phyloP scores from a whole-genome alignment of 2,329 filamentous ascomycete genomes.

The Diaporthe ilicicola region DNA sequence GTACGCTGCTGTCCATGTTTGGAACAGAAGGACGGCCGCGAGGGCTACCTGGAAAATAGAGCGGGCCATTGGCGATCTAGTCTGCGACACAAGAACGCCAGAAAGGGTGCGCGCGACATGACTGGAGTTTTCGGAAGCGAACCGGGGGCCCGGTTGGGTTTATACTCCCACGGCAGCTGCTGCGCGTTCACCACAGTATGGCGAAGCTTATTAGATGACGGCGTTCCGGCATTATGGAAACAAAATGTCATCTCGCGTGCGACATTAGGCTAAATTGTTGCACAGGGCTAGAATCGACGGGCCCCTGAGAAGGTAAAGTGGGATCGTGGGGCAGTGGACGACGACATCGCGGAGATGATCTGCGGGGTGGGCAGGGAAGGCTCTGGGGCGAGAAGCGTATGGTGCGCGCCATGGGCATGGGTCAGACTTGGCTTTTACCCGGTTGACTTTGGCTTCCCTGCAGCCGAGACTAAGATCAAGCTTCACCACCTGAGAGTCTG shows the following conservation, averaged over 20 bases:
- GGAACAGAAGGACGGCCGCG: conserved; percentile 27
- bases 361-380: conserved; percentile 16
- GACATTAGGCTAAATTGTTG: conserved; percentile 14
- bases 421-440: neutral
- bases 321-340: conserved; percentile 13
- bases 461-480: conserved; percentile 1
- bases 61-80: conserved; percentile 12
- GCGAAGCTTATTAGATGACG: conserved; percentile 7
- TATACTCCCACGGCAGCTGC: neutral
- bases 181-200: neutral
- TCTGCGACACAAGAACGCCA: conserved; percentile 4
- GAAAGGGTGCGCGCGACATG: neutral
- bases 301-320: conserved; percentile 12
- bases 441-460: neutral
- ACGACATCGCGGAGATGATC: conserved; percentile 13
- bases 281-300: neutral
- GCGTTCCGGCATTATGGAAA: conserved; percentile 14
- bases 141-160: neutral
- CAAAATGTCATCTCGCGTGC: conserved; percentile 6
- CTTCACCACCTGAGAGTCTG: neutral
- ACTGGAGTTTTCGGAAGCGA: neutral
- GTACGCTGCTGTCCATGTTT: conserved; percentile 21
- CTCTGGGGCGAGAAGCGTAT: neutral
- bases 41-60: conserved; percentile 18
- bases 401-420: neutral